Conservation (phyloP, 164 flowering plant species). For the Umbellularia californica region DNA sequence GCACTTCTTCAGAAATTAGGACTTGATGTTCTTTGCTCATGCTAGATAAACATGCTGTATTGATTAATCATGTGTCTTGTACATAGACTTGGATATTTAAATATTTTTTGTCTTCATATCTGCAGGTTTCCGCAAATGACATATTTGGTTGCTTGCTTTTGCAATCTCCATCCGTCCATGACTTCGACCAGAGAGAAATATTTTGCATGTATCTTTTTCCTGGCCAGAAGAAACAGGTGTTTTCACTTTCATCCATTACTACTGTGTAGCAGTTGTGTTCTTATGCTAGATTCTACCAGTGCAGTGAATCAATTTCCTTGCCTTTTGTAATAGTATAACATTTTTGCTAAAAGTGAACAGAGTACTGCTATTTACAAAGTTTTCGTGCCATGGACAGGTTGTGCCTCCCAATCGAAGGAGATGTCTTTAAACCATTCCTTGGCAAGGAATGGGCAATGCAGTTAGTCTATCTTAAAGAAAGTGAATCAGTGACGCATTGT, state of each 20-base stretch:
- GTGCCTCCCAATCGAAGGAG: neutral
- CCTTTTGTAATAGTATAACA: neutral
- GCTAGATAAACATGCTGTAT: neutral
- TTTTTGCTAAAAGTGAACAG: no score
- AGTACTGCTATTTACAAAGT: no score
- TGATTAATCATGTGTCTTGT: neutral
- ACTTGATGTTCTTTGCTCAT: neutral
- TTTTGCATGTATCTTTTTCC: conserved; percentile 71
- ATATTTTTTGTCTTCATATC: neutral
- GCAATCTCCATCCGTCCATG: conserved; percentile 63
- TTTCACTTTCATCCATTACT: neutral
- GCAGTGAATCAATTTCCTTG: neutral
- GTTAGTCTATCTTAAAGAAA: no score
- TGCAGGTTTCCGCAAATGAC: conserved; percentile 54
- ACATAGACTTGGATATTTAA: neutral
- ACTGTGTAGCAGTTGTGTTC: no score
- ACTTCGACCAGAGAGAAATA: conserved; percentile 74
- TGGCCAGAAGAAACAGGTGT: conserved; percentile 57
- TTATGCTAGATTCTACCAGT: neutral
- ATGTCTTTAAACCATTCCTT: neutral
- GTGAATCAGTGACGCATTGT: no score
- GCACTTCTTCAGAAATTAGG: neutral
- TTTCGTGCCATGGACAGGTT: no score
- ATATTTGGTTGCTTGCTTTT: conserved; percentile 62
- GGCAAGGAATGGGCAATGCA: neutral